Base-by-base conservation (phyloP, 176 grass and related monocot species). In the Oryza australiensis region DNA sequence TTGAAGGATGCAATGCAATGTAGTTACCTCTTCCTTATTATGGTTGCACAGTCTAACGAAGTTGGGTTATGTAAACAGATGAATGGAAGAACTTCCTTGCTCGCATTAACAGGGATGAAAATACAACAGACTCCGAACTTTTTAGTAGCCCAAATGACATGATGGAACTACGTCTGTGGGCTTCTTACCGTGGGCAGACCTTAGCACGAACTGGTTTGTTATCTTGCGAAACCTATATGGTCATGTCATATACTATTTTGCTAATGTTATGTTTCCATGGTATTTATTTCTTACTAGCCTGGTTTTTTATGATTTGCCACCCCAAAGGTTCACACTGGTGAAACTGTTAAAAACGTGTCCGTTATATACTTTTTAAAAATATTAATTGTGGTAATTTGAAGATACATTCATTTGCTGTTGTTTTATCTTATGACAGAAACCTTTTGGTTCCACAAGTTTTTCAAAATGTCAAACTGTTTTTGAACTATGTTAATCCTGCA, bases 41-140 rank as follows among this genome's bases (percentile, higher is more conserved):
- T 37, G 0, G 7, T 78, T 46, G 57, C 34, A 32, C 60, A 60
- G 38, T 83, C 75, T 86, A 75, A 74, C 72, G 62, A 38, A 62
- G 12, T 74, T 63, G 15, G 75, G 45, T 74, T 74, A 49, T 87
- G 63, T 85, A 60, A 74, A 84, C 93, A 97, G 94, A 97, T 87
- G 94, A 97, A 34, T 97, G 94, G 94, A 89, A 90, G 74, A 97
- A 97, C 59, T 97, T 97, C 67, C 88, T 97, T 53, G 88, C 89
- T 83, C 92, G 94, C 70, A 90, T 97, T 62, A 87, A 89, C 62
- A 85, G 92, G 86, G 90, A 94, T 83, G 94, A 97, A 89, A 88
- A 94, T 68, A 82, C 92, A 22, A 13, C 87, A 72, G 94, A 94
- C n/a, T 83, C 83, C 83, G 94, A 97, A 60, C 89, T 97, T 65